Base-by-base conservation (phyloP, 2,329 filamentous ascomycete genomes). In the Fusarium oxysporum region DNA sequence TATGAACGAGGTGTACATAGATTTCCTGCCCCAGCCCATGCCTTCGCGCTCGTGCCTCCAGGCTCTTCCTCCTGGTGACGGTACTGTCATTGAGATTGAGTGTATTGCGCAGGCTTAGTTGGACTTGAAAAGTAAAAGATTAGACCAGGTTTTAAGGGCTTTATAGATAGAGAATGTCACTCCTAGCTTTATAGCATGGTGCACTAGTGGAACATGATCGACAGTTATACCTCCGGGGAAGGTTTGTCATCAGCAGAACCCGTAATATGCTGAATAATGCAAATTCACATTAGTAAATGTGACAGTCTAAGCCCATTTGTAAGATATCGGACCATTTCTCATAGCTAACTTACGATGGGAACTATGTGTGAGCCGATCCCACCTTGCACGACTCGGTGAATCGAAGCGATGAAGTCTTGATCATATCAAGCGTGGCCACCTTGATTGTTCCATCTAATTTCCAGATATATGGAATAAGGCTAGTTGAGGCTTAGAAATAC, bases 1-100 rank as follows among this genome's bases (percentile, higher is more conserved):
- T 78, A 93, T 93, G 90, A 81, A 82, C 59, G 78, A 81, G 73
- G 80, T 72, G 4, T 82, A 81, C 61, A 79, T 83, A 56, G 81
- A 81, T 3, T 83, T 83, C 44, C 71, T 83, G 10, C 82, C 82
- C 16, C 73, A 82, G 72, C 82, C 82, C 5, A 84, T 83, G 82
- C 83, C 83, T 23, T 82, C 82, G 11, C 77, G 83, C 14, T 83
- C 83, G 12, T 84, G 82, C 50, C 75, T 84, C 5, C 82, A 84
- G 75, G 82, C 82, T 7, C 62, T 83, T 21, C 72, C 82, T 30
- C 82, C 82, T 28, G 82, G 82, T 9, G 76, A 79, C 6, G 81
- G 81, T 4, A 84, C 83, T 17, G 82, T 83, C 13, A 83, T 84
- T 72, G 83, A 84, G 79, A 84, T 84, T 71, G 82, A 84, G 68